Base-by-base conservation (phyloP, 805 yeast species). In the Wickerhamomyces xylosicus region DNA sequence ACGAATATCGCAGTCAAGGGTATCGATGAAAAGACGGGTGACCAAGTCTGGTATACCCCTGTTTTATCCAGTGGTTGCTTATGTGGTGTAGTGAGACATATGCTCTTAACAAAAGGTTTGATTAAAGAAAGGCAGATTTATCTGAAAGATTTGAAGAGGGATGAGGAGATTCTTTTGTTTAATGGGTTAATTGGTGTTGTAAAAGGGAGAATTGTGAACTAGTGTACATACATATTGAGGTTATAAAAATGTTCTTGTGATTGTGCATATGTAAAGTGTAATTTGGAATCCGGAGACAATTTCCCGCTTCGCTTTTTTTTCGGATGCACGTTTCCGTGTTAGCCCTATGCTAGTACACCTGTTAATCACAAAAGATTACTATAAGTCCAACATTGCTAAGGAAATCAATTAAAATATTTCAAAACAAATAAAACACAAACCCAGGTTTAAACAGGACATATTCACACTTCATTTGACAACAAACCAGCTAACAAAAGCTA, bases 131-230 rank as follows among this genome's bases (percentile, higher is more conserved):
- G 67, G 19, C 67, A 66, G 2, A 55, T 84, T 4, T 48, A 53
- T 2, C 51, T 66, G 18, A 56, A 61, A 11, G 71, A 71, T n/a
- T 48, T 90, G 3, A 50, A 55, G 25, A 56, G 58, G n/a, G 95
- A 95, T 5, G 86, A 79, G 41, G 75, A 72, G 28, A 69, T 89
- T 1, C 53, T 92, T 28, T 50, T 90, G 19, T 78, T 86, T 56
- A 90, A 90, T 59, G 95, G 86, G 8, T 68, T 90, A 4, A 73
- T 77, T 61, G 98, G 98, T 3, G 81, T 85, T 13, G 74, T 74
- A 1, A 72, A 67, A 45, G 92, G 84, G 3, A 62, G 54, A 7
- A 58, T 82, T 3, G 53, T 47, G 41, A 19, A 39, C 42, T 27
- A 34, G 41, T 10, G 10, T 10, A 6, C 10, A 10, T 21, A 21